Conservation (phyloP, 176 grass and related monocot species). For the Bromus sterilis region DNA sequence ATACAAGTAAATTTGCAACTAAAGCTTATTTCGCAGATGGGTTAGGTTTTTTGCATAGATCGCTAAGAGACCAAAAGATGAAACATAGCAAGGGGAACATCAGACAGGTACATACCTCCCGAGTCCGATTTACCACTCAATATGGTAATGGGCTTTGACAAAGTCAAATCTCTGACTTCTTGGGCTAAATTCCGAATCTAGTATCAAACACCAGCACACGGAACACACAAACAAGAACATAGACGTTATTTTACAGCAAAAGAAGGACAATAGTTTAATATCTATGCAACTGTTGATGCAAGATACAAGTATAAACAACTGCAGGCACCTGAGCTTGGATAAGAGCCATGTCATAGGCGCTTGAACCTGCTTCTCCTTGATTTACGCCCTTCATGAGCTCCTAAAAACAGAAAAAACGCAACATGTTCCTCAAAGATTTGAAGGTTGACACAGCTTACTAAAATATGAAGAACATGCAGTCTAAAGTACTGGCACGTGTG, state of each 20-base stretch:
- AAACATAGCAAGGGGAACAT: not conserved
- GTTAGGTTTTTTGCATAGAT: not conserved
- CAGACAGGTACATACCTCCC: constrained; percentile 41
- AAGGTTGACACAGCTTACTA: not conserved
- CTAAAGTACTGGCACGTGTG: not conserved
- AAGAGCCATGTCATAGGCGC: constrained; percentile 59
- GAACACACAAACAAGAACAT: not conserved
- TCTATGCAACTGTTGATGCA: not conserved
- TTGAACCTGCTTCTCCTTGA: constrained; percentile 55
- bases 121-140: constrained; percentile 61
- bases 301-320: not conserved
- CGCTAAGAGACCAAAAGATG: not conserved
- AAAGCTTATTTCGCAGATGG: not conserved
- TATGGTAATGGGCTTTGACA: constrained; percentile 81
- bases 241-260: not conserved
- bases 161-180: constrained; percentile 80
- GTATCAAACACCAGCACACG: constrained; percentile 8
- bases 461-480: not conserved
- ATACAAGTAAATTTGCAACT: constrained; percentile 9
- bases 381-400: constrained; percentile 78
- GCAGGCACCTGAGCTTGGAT: constrained; percentile 85
- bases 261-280: not conserved
- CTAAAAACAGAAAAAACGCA: constrained; percentile 16
- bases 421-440: not conserved
- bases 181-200: constrained; percentile 87